A percentile compares a stretch with the other conserved stretches of the same genome.
Conservation (phyloP, 78 protist genomes). For the slime mould (Dictyostelium discoideum) region DNA sequence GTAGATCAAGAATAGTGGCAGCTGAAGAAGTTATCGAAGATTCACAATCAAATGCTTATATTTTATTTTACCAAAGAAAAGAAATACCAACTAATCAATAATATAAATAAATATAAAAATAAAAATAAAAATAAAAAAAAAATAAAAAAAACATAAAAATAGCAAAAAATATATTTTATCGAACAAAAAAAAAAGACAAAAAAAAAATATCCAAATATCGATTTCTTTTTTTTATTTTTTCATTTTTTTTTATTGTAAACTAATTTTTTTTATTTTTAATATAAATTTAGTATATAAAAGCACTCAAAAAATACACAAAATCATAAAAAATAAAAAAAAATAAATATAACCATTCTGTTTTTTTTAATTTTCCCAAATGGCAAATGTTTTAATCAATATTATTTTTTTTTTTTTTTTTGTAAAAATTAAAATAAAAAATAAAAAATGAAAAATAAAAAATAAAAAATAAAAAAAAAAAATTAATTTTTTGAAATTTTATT, state of each 20-base stretch:
- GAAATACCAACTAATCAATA: not conserved
- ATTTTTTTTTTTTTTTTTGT: no score
- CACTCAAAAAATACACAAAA: no score
- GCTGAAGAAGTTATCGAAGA: conserved; percentile 55
- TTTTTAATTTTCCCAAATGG: no score
- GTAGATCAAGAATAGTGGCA: conserved; percentile 51
- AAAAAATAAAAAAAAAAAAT: no score
- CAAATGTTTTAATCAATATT: no score
- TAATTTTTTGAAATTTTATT: not conserved
- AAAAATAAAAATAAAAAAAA: not conserved
- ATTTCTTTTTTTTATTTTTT: not conserved
- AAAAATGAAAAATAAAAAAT: no score
- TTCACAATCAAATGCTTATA: conserved; percentile 37
- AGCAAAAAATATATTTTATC: not conserved
- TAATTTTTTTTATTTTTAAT: not conserved
- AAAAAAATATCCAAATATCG: not conserved
- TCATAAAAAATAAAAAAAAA: no score
- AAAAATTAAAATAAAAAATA: no score
- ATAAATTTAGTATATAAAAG: no score
- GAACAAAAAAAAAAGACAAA: not conserved
- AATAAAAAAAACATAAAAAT: no score
- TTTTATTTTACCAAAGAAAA: conserved; percentile 63
- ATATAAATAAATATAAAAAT: not conserved
- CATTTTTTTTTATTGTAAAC: not conserved
- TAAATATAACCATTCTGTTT: no score